Evolutionary conservation across 371 early-diverging fungal genomes (phyloP), one percentile per base, ranked within the genome.

Genomic region (Mortierella sp.): DNA sequence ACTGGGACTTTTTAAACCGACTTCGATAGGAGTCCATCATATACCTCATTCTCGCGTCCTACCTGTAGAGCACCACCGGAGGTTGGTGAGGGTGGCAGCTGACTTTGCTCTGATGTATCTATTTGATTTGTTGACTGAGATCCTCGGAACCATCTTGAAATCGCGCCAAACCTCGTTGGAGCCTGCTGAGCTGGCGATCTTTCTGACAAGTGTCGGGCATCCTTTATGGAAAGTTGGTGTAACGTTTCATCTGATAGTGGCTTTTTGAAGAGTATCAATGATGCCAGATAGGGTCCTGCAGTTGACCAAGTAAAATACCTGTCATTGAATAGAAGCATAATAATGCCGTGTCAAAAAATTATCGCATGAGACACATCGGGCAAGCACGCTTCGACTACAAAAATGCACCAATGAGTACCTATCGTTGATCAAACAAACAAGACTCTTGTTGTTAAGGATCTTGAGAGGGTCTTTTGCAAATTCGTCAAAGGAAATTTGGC

Each of bases 361-460:
- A 43, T 14, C 11, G 45, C 45, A 35, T 6, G 35, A 35, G 45
- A 11, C 5, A 11, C 18, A 10, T 0, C 16, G 37, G 37, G 60
- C n/a, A 22, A 20, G 32, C 18, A 37, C 2, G 58, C 26, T 30
- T 20, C 32, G 10, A 20, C 5, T 14, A 43, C 49, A n/a, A 45
- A 12, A 16, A 12, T 45, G 16, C 16, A 12, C 59, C 59, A 32
- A 39, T 22, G 39, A 57, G 8, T 64, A 92, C 66, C 87, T 83
- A 62, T 87, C 88, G 52, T 90, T 84, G 66, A 93, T 87, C 37
- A 91, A 87, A 64, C 94, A 87, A 12, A 95, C 92, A 10, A 95
- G 80, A 22, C 86, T 74, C 24, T 90, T 89, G 66, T 94, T 90
- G 47, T 87, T 87, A 26, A 95, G 64, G 8, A 95, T 37, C 30